Conservation (phyloP, 148 eudicot species). For the Polygonum aviculare region DNA sequence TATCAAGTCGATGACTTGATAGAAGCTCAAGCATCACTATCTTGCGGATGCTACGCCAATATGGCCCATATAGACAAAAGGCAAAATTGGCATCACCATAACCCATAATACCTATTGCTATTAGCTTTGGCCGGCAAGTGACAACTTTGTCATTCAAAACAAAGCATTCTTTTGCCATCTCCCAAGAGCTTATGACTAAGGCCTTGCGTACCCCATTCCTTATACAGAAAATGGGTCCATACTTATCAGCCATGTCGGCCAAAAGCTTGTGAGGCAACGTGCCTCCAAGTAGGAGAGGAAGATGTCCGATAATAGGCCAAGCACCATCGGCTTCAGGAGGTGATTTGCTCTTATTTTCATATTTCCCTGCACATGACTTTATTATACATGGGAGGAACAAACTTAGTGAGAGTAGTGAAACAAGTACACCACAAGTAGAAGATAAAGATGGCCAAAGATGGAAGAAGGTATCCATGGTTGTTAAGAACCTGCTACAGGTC, state of each 20-base stretch:
- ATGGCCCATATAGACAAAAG: not conserved
- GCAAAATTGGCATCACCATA: slow-evolving; percentile 1
- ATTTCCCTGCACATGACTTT: not conserved
- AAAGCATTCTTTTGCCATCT: slow-evolving; percentile 14
- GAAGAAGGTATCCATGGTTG: not conserved
- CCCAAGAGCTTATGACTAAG: slow-evolving; percentile 10
- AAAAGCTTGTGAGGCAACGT: not conserved
- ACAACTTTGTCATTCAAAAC: slow-evolving; percentile 4
- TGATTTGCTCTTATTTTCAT: not conserved
- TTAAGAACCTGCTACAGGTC: too few relatives aligned
- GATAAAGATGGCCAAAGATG: not conserved
- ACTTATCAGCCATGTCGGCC: not conserved
- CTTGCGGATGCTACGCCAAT: slow-evolving; percentile 12
- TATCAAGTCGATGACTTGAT: slow-evolving; percentile 12
- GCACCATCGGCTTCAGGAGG: slow-evolving; percentile 1
- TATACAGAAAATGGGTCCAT: slow-evolving; percentile 11
- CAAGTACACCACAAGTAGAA: not conserved
- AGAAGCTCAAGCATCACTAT: slow-evolving; percentile 11
- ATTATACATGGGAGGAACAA: too few relatives aligned
- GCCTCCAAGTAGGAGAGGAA: not conserved
- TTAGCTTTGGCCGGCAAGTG: not conserved
- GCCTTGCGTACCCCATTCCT: slow-evolving; percentile 6
- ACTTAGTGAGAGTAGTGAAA: not conserved
- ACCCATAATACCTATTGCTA: not conserved
- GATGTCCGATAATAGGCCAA: slow-evolving; percentile 16